phyloP scores from a whole-genome alignment of 164 flowering plant genomes.

The Vitis amurensis region DNA sequence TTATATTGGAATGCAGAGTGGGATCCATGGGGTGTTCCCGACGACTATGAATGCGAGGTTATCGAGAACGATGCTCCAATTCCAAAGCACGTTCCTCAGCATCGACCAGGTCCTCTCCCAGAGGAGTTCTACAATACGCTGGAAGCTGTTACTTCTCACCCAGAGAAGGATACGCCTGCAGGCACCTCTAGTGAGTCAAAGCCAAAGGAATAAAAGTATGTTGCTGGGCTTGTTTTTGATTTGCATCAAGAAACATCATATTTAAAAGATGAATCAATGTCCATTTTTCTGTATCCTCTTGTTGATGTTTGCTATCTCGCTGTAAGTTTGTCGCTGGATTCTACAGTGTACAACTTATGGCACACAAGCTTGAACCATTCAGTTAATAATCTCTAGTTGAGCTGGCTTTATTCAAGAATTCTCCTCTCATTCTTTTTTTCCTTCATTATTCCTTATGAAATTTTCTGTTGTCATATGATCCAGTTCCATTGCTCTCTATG shows the following conservation, averaged over 20 bases:
- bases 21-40: conserved; percentile 97
- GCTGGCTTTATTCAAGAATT: conserved; percentile 1
- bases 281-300: conserved; percentile 5
- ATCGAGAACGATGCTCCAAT: conserved; percentile 89
- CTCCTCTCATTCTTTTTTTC: conserved; percentile 7
- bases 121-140: conserved; percentile 83
- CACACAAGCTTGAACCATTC: conserved; percentile 9
- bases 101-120: conserved; percentile 87
- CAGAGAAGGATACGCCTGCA: conserved; percentile 37
- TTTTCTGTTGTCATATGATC: no score
- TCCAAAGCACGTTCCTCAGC: conserved; percentile 86
- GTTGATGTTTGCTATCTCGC: conserved; percentile 12
- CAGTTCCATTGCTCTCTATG: no score
- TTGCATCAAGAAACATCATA: background rate
- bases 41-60: conserved; percentile 78
- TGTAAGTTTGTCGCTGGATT: conserved; percentile 3
- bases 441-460: background rate
- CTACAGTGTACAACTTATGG: conserved; percentile 4
- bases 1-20: conserved; percentile 60
- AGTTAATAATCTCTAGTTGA: conserved; percentile 20
- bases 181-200: conserved; percentile 36
- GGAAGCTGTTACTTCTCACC: conserved; percentile 40
- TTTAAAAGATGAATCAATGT: background rate
- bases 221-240: background rate
- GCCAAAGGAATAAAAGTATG: conserved; percentile 16